Percentiles rank a stretch among this genome's conserved stretches.
phyloP scores from a whole-genome alignment of 768 basidiomycete genomes.

The Suillus decipiens region DNA sequence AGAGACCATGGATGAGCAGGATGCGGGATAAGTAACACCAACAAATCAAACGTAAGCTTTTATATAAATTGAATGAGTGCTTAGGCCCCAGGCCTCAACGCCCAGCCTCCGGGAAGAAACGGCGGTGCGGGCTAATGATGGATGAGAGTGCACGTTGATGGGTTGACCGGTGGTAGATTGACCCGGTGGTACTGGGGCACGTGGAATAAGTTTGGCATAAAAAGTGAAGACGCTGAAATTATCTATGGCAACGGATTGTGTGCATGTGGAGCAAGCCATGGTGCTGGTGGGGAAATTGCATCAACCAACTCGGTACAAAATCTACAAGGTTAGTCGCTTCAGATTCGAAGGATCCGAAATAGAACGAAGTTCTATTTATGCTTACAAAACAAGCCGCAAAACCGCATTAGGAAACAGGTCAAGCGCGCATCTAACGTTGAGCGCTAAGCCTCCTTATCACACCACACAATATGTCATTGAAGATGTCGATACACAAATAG shows the following conservation, averaged over 20 bases:
- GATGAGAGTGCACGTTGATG: not conserved
- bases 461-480: not conserved
- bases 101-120: not conserved
- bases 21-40: not conserved
- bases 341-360: not conserved
- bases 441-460: not conserved
- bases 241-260: not conserved
- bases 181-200: not conserved
- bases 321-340: conserved; percentile 1
- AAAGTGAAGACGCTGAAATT: not conserved
- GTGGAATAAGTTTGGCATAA: not conserved
- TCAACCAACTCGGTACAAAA: not conserved
- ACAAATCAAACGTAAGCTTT: not conserved
- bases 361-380: not conserved
- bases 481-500: not conserved
- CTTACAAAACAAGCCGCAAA: not conserved
- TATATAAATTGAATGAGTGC: not conserved
- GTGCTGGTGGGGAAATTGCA: not conserved
- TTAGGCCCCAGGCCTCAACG: not conserved
- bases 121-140: not conserved
- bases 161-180: not conserved
- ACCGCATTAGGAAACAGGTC: not conserved
- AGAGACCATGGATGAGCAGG: not conserved
- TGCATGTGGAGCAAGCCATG: not conserved
- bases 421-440: not conserved